Evolutionary conservation across 2,329 filamentous ascomycete genomes (phyloP).

Genomic region (Zymoseptoria brevis): DNA sequence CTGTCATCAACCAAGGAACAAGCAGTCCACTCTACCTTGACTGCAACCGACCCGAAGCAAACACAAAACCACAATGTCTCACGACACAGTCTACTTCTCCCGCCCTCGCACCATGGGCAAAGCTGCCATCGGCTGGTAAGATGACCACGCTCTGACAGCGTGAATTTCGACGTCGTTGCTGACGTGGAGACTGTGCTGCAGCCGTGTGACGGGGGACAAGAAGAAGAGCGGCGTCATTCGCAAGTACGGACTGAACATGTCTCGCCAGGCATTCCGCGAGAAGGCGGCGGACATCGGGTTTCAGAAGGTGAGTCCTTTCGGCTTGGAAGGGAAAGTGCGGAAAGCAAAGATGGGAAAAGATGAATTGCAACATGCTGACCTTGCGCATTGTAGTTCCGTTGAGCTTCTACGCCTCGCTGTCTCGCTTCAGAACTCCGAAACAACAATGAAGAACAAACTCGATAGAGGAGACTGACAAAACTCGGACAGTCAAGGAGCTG

Average conservation of each 20-base stretch:
- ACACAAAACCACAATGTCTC: conserved; percentile 14
- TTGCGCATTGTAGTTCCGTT: no score
- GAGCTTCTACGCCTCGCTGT: no score
- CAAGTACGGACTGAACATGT: conserved; percentile 25
- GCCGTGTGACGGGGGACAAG: conserved; percentile 24
- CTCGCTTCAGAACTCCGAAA: no score
- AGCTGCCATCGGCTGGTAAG: conserved; percentile 22
- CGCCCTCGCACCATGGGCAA: conserved; percentile 23
- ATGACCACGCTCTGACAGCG: background rate
- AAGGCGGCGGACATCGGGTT: conserved; percentile 25
- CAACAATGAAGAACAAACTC: no score
- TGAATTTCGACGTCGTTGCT: background rate
- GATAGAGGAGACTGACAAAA: background rate
- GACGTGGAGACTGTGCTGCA: background rate
- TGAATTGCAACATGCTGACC: no score
- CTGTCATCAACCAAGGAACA: background rate
- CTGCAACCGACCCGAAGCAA: background rate
- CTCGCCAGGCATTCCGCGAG: conserved; percentile 22
- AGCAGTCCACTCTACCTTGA: background rate
- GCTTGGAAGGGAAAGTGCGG: no score
- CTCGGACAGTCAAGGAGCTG: background rate
- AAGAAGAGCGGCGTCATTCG: conserved; percentile 22
- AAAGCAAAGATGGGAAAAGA: no score
- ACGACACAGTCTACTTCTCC: conserved; percentile 24
- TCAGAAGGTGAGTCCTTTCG: conserved; percentile 18